Conservation (phyloP, 345 rosid species). For the Heritiera fomes region DNA sequence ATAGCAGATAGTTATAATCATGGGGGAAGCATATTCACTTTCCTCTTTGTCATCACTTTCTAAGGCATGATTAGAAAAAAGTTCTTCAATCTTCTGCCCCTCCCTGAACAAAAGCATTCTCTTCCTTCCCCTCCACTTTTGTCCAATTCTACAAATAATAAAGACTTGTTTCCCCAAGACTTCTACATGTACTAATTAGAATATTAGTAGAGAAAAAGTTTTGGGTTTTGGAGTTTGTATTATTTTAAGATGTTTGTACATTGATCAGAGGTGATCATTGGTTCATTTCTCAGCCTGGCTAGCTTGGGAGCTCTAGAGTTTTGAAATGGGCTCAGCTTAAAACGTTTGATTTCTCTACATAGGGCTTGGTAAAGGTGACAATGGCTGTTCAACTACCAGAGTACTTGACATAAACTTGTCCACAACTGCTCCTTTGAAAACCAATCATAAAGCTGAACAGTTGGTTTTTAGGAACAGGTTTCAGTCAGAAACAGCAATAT, state of each 20-base stretch:
- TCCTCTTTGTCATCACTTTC: constrained; percentile 85
- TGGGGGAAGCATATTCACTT: constrained; percentile 72
- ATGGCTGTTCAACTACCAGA: constrained; percentile 13
- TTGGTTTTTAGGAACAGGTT: not conserved
- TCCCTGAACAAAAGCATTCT: constrained; percentile 31
- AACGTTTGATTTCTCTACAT: not conserved
- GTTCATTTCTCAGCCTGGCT: too few species aligned
- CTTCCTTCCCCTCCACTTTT: constrained; percentile 28
- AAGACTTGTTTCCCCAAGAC: constrained; percentile 43
- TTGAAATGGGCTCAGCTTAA: not conserved
- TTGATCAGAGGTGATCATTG: too few species aligned
- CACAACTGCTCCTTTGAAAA: not conserved
- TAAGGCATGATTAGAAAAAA: constrained; percentile 82
- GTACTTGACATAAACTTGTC: not conserved
- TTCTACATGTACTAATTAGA: constrained; percentile 22
- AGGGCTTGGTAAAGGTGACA: not conserved
- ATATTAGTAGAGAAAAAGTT: not conserved
- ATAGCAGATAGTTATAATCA: constrained; percentile 58
- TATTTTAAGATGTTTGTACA: not conserved
- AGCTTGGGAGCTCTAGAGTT: too few species aligned
- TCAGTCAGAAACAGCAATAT: constrained; percentile 4
- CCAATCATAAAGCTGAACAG: not conserved
- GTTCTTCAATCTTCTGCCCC: constrained; percentile 52
- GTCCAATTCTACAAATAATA: constrained; percentile 19
- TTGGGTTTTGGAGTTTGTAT: not conserved